Percentiles rank a stretch among this genome's conserved stretches.
Evolutionary conservation across 495 filamentous ascomycete species (phyloP).

Genomic region (Trichocladium uniseriatum): DNA sequence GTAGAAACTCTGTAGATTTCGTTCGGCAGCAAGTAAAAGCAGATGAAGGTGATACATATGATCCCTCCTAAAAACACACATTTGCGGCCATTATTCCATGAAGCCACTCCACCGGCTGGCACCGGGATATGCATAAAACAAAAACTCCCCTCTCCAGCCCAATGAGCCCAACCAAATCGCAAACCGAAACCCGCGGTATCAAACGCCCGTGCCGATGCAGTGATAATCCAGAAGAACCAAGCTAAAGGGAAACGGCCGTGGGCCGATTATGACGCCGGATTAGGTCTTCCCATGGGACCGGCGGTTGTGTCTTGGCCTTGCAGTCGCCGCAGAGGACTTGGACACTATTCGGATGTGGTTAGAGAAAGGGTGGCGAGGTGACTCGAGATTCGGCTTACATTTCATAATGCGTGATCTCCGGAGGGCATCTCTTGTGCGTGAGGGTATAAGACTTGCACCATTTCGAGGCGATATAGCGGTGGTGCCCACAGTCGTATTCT

Average conservation of each 20-base stretch:
- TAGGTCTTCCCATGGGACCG: conserved; percentile 17
- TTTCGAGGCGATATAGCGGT: conserved; percentile 19
- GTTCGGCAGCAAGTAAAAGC: too few relatives aligned
- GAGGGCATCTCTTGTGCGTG: conserved; percentile 17
- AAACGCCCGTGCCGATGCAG: too few relatives aligned
- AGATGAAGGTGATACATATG: too few relatives aligned
- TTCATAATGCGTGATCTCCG: conserved; percentile 21
- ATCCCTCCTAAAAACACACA: too few relatives aligned
- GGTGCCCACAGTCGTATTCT: conserved; percentile 21
- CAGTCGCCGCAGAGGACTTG: conserved; percentile 19
- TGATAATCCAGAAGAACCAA: too few relatives aligned
- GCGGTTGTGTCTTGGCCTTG: conserved; percentile 9
- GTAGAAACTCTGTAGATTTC: too few relatives aligned
- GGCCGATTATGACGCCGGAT: conserved; percentile 15
- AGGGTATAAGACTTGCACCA: conserved; percentile 22
- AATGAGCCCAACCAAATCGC: too few relatives aligned
- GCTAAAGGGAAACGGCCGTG: neutral
- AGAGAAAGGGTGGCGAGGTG: neutral
- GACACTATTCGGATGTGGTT: neutral
- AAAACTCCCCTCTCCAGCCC: too few relatives aligned
- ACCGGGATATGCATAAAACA: too few relatives aligned
- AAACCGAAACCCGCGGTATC: too few relatives aligned
- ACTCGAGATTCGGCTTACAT: neutral
- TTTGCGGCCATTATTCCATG: too few relatives aligned
- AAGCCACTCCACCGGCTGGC: too few relatives aligned